Conservation (phyloP, 176 grass and related monocot species). For the Oryza punctata region DNA sequence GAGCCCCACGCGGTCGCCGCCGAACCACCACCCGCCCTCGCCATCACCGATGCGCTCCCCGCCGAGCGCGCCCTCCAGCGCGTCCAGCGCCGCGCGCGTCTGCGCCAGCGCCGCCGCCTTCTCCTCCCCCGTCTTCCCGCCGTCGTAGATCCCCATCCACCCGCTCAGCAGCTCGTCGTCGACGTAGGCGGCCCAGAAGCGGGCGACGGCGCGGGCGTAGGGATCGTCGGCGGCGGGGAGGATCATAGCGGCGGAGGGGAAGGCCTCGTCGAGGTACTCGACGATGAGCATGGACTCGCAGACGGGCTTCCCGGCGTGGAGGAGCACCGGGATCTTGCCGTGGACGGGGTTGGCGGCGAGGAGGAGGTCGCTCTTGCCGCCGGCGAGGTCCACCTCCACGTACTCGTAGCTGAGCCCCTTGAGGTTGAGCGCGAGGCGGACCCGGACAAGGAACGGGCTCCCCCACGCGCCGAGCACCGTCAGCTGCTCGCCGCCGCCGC, state of each 20-base stretch:
- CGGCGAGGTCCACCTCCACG: constrained; percentile 44
- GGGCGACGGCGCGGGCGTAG: constrained; percentile 40
- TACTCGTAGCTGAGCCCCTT: constrained; percentile 55
- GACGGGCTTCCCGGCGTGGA: constrained; percentile 39
- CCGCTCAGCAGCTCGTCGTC: constrained; percentile 47
- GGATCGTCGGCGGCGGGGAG: constrained; percentile 46
- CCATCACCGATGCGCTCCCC: constrained; percentile 1
- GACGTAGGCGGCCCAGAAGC: constrained; percentile 61
- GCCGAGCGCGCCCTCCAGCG: constrained; percentile 43
- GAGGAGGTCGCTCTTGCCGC: constrained; percentile 46
- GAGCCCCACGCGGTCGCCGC: constrained; percentile 46
- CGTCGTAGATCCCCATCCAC: constrained; percentile 31
- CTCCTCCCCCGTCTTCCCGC: neutral
- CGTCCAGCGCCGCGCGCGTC: constrained; percentile 9
- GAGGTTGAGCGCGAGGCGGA: constrained; percentile 50
- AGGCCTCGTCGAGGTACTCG: constrained; percentile 64
- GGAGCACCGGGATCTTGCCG: constrained; percentile 48
- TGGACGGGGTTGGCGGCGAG: constrained; percentile 51
- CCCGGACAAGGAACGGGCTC: constrained; percentile 44
- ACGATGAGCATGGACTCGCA: constrained; percentile 60
- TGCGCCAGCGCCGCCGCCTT: constrained; percentile 25
- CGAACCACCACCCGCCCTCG: constrained; percentile 42
- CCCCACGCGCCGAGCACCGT: constrained; percentile 45
- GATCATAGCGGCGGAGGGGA: constrained; percentile 8
- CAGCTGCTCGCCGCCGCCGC: constrained; percentile 3